A percentile compares a stretch with the other conserved stretches of the same genome.
These are phyloP conservation scores for Globisporangium canariense DNA, from an alignment of 352 stramenopile species.

Conservation along the genomic window DNA sequence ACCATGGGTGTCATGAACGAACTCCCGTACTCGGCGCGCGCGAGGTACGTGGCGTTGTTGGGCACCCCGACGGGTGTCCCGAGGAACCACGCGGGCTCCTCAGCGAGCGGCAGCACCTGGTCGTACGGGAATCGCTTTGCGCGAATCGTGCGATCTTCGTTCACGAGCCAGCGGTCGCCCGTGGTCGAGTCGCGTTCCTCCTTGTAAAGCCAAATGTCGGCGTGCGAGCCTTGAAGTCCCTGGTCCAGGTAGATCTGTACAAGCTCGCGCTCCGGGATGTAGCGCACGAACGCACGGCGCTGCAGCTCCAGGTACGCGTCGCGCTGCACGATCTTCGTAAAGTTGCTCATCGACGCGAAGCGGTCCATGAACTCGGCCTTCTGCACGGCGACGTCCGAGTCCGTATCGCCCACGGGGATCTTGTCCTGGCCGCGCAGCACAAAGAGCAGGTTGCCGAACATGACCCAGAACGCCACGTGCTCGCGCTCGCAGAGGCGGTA, in stretches of 20 bases:
- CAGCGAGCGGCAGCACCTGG: slow-evolving; percentile 52
- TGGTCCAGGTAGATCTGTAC: slow-evolving; percentile 62
- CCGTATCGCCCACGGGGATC: slow-evolving; percentile 73
- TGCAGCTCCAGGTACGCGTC: slow-evolving; percentile 50
- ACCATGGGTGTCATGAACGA: slow-evolving; percentile 71
- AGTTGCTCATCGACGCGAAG: slow-evolving; percentile 53
- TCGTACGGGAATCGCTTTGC: slow-evolving; percentile 62
- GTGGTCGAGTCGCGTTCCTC: slow-evolving; percentile 40
- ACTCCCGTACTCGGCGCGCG: slow-evolving; percentile 57
- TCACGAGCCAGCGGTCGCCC: slow-evolving; percentile 49
- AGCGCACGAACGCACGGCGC: slow-evolving; percentile 45
- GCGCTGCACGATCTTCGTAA: slow-evolving; percentile 39
- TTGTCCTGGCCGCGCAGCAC: slow-evolving; percentile 55
- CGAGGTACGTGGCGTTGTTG: slow-evolving; percentile 54
- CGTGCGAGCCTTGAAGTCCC: slow-evolving; percentile 51
- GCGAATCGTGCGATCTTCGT: slow-evolving; percentile 69
- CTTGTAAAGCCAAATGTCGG: slow-evolving; percentile 77
- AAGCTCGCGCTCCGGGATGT: slow-evolving; percentile 48
- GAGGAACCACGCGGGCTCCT: slow-evolving; percentile 44
- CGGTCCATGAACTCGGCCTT: slow-evolving; percentile 49
- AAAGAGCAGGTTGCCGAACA: slow-evolving; percentile 76
- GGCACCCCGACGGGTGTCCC: slow-evolving; percentile 50
- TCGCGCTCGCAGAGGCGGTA: slow-evolving; percentile 51
- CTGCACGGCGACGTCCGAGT: slow-evolving; percentile 73
- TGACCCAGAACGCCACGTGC: slow-evolving; percentile 58